phyloP scores from a whole-genome alignment of 73 alveolate genomes.

The Paramecium bursaria region DNA sequence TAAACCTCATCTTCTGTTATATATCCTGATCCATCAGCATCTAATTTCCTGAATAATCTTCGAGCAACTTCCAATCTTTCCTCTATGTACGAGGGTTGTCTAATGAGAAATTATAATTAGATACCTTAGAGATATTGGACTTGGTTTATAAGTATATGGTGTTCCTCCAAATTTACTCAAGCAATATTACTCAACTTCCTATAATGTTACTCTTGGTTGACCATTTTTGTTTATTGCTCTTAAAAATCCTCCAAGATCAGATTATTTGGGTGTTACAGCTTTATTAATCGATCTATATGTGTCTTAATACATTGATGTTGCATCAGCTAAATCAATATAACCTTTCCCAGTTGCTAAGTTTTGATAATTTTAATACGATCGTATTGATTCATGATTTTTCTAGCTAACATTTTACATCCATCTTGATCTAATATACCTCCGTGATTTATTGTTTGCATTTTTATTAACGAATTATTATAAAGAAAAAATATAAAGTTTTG shows the following conservation, averaged over 20 bases:
- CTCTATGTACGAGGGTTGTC: conserved; percentile 57
- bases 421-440: conserved; percentile 60
- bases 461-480: too few relatives aligned
- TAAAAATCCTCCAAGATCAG: conserved; percentile 20
- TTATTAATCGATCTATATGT: conserved; percentile 36
- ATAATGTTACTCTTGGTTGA: conserved; percentile 19
- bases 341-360: conserved; percentile 14
- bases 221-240: conserved; percentile 39
- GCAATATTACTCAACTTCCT: conserved; percentile 44
- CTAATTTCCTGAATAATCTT: conserved; percentile 58
- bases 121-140: background rate
- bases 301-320: conserved; percentile 32
- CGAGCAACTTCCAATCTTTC: conserved; percentile 65
- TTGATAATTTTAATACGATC: conserved; percentile 6
- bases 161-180: conserved; percentile 31
- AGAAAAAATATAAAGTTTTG: too few relatives aligned
- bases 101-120: background rate
- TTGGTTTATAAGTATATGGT: background rate
- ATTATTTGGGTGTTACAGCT: background rate
- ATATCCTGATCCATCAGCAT: conserved; percentile 69
- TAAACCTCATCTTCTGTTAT: conserved; percentile 68
- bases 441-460: conserved; percentile 19
- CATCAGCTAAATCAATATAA: conserved; percentile 47
- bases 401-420: conserved; percentile 62
- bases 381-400: conserved; percentile 7